phyloP scores from a whole-genome alignment of 192 early-diverging fungal genomes.

The Podila horticola region DNA sequence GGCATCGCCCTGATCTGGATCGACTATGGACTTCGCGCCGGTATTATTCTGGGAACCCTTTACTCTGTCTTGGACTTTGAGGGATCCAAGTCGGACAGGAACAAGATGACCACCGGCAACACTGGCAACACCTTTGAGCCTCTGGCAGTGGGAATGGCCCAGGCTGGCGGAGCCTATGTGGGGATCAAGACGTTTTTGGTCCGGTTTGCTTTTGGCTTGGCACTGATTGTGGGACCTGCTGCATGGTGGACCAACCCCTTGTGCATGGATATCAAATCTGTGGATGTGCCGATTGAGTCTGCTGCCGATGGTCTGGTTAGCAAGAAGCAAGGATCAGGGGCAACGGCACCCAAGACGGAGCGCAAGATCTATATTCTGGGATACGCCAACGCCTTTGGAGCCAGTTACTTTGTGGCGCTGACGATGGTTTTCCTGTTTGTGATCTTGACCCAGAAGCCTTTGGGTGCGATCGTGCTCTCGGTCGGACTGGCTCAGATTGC shows the following conservation, averaged over 20 bases:
- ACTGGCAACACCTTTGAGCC: constrained; percentile 24
- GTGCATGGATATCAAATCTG: constrained; percentile 59
- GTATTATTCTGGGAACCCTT: constrained; percentile 61
- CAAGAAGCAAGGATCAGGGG: constrained; percentile 4
- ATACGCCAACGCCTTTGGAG: constrained; percentile 73
- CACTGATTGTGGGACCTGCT: constrained; percentile 57
- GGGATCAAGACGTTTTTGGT: constrained; percentile 60
- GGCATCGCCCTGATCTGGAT: constrained; percentile 66
- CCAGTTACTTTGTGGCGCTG: constrained; percentile 71
- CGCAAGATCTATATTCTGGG: constrained; percentile 63
- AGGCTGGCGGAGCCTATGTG: constrained; percentile 29
- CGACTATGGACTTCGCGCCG: constrained; percentile 62
- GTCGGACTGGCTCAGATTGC: constrained; percentile 56
- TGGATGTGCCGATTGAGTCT: constrained; percentile 19
- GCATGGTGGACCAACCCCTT: constrained; percentile 67
- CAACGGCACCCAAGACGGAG: constrained; percentile 10
- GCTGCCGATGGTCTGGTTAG: not conserved
- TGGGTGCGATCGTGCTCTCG: constrained; percentile 75
- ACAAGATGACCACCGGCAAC: constrained; percentile 22
- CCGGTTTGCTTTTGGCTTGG: constrained; percentile 65
- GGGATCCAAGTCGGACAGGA: constrained; percentile 28
- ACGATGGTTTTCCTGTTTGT: constrained; percentile 72
- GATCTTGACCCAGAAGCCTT: constrained; percentile 80
- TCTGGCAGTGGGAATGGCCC: constrained; percentile 12
- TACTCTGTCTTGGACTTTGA: constrained; percentile 68